These are phyloP conservation scores for Dipteronia dyeriana DNA, from an alignment of 345 rosid genomes.

Conservation along the genomic window DNA sequence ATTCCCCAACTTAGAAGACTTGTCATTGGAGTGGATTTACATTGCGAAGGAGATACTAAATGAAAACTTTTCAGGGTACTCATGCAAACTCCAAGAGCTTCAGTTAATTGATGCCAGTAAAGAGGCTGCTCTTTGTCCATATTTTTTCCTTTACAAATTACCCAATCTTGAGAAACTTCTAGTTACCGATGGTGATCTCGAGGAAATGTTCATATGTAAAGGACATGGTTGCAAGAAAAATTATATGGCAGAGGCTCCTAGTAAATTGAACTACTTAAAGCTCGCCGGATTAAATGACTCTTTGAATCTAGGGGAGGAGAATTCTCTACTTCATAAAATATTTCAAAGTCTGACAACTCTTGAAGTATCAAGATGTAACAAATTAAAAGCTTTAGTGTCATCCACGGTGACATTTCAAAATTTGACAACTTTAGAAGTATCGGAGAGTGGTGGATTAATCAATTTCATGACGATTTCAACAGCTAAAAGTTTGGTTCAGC, in stretches of 20 bases:
- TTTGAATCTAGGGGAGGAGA: background rate
- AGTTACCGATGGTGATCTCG: no score
- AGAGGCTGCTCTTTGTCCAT: no score
- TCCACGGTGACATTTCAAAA: slow-evolving; percentile 14
- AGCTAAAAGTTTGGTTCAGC: slow-evolving; percentile 22
- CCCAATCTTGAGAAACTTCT: no score
- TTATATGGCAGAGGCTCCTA: background rate
- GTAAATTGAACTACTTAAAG: background rate
- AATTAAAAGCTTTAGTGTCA: slow-evolving; percentile 17
- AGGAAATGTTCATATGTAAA: no score
- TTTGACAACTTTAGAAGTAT: slow-evolving; percentile 19
- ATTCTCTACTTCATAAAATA: background rate
- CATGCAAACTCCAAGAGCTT: no score
- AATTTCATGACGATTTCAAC: slow-evolving; percentile 17
- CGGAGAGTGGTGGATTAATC: slow-evolving; percentile 13
- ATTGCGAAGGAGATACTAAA: no score
- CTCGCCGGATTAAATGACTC: background rate
- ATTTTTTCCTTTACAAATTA: no score
- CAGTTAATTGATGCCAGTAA: no score
- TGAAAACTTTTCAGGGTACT: no score
- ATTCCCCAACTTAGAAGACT: no score
- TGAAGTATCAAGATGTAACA: background rate
- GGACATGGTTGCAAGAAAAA: background rate
- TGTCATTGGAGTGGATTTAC: no score
- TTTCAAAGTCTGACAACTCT: slow-evolving; percentile 4